These are phyloP conservation scores for Penicillium palitans DNA, from an alignment of 2,329 filamentous ascomycete genomes.

Conservation along the genomic window DNA sequence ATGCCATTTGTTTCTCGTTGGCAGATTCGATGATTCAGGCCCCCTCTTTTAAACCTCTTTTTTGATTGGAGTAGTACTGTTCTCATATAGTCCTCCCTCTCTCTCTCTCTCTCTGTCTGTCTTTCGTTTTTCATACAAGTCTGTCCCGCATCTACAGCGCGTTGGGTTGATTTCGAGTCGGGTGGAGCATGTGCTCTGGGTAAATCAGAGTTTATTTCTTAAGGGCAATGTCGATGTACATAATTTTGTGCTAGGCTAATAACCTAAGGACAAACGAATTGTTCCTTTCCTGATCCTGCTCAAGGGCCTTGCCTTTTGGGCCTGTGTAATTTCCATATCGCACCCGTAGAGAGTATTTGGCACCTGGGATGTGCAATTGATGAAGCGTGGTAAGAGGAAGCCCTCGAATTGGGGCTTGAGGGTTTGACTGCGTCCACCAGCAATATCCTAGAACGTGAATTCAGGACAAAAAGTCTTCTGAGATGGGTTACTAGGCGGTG, in stretches of 20 bases:
- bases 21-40: not conserved
- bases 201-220: not conserved
- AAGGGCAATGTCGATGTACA: not conserved
- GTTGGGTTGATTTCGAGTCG: not conserved
- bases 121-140: conserved; percentile 1
- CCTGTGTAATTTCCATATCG: not conserved
- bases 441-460: not conserved
- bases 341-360: not conserved
- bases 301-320: not conserved
- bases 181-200: not conserved
- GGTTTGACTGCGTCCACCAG: not conserved
- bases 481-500: not conserved
- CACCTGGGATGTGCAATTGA: not conserved
- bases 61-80: conserved; percentile 1
- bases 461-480: too few species aligned
- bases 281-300: not conserved
- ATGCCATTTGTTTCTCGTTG: conserved; percentile 5
- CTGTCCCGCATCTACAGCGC: conserved; percentile 1
- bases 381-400: not conserved
- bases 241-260: not conserved
- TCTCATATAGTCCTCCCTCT: not conserved
- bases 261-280: not conserved
- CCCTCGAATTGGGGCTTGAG: not conserved
- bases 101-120: not conserved
- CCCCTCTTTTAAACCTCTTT: not conserved